Evolutionary conservation across 2,329 filamentous ascomycete species (phyloP).

Genomic region (Aspergillus sp.): DNA sequence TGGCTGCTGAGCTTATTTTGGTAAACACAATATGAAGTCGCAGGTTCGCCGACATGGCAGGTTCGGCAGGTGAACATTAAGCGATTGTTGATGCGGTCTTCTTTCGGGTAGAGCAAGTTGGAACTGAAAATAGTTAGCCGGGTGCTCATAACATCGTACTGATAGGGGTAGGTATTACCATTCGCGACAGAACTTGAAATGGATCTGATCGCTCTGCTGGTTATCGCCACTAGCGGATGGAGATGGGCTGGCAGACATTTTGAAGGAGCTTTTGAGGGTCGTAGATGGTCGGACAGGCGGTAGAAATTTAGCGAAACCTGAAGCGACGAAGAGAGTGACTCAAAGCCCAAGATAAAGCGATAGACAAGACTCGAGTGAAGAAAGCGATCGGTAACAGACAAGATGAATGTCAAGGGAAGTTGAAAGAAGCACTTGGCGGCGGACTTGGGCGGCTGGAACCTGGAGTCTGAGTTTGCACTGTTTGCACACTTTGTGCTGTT

Average conservation of each 20-base stretch:
- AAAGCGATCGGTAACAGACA: neutral
- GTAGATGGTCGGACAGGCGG: neutral
- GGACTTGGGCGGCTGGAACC: conserved; percentile 5
- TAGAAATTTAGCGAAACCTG: neutral
- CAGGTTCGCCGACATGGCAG: conserved; percentile 86
- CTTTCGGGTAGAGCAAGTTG: conserved; percentile 96
- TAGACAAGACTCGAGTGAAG: neutral
- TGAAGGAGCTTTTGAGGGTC: neutral
- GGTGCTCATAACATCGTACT: neutral
- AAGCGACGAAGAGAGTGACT: neutral
- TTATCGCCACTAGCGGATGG: conserved; percentile 39
- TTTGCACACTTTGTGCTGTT: conserved; percentile 23
- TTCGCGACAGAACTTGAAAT: conserved; percentile 97
- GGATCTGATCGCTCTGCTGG: conserved; percentile 69
- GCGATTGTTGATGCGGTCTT: conserved; percentile 78
- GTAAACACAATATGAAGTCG: conserved; percentile 87
- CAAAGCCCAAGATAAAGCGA: neutral
- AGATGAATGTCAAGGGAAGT: conserved; percentile 13
- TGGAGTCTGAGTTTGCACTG: conserved; percentile 13
- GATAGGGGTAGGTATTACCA: conserved; percentile 57
- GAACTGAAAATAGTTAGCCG: conserved; percentile 57
- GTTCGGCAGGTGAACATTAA: conserved; percentile 96
- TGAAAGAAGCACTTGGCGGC: conserved; percentile 16
- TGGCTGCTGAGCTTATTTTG: conserved; percentile 90
- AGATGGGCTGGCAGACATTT: conserved; percentile 46